phyloP scores from a whole-genome alignment of 2,329 filamentous ascomycete genomes.

The Aspergillus tamarii region DNA sequence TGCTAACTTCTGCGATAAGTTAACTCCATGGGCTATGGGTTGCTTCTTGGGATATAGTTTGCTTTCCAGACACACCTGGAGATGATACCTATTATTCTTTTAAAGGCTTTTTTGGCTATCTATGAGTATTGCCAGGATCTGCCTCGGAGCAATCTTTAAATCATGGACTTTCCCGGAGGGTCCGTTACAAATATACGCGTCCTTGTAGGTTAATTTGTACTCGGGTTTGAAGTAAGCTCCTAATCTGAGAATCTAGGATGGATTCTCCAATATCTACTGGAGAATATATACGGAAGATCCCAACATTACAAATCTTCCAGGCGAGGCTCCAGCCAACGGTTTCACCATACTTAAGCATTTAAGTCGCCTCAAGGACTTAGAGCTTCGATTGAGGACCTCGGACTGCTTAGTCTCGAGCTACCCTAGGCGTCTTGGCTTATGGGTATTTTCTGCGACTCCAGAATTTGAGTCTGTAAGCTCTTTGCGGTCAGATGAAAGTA shows the following conservation, averaged over 20 bases:
- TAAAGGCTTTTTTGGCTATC: slow-evolving; percentile 29
- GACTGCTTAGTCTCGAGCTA: slow-evolving; percentile 43
- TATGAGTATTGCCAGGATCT: slow-evolving; percentile 32
- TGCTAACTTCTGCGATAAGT: slow-evolving; percentile 24
- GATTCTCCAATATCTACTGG: slow-evolving; percentile 48
- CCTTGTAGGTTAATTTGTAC: slow-evolving; percentile 39
- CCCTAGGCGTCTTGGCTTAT: slow-evolving; percentile 42
- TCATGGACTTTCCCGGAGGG: slow-evolving; percentile 49
- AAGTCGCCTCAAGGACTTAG: slow-evolving; percentile 43
- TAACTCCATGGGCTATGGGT: slow-evolving; percentile 24
- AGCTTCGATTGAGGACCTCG: slow-evolving; percentile 39
- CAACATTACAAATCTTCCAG: slow-evolving; percentile 31
- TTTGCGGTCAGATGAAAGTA: slow-evolving; percentile 29
- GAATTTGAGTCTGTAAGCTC: slow-evolving; percentile 40
- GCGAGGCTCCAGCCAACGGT: slow-evolving; percentile 39
- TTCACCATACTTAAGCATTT: slow-evolving; percentile 42
- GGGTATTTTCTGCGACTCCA: slow-evolving; percentile 45
- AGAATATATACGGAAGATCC: slow-evolving; percentile 46
- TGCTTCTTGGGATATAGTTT: slow-evolving; percentile 16
- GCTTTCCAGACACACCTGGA: slow-evolving; percentile 27
- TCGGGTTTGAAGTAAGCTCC: slow-evolving; percentile 8
- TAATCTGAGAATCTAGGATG: slow-evolving; percentile 40
- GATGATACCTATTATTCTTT: slow-evolving; percentile 36
- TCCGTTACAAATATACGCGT: slow-evolving; percentile 47
- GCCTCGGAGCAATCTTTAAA: slow-evolving; percentile 31